These are phyloP conservation scores for Huntiella bhutanensis DNA, from an alignment of 2,329 filamentous ascomycete genomes.

Conservation along the genomic window DNA sequence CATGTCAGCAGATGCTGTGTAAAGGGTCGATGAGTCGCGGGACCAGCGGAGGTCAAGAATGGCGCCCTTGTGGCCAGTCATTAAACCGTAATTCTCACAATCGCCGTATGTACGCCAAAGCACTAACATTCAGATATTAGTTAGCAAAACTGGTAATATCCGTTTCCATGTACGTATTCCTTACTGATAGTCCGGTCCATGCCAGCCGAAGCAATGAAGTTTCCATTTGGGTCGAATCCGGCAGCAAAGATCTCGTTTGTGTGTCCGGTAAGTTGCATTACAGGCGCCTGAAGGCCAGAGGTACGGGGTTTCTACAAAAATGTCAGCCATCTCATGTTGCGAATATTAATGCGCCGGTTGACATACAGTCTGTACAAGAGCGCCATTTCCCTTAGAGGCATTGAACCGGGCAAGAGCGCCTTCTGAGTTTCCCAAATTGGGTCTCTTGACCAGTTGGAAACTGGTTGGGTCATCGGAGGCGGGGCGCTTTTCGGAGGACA, in stretches of 20 bases:
- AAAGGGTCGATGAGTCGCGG: slow-evolving; percentile 75
- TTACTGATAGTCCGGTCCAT: slow-evolving; percentile 83
- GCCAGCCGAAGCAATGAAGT: slow-evolving; percentile 79
- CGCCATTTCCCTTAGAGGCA: slow-evolving; percentile 25
- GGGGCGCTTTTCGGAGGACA: slow-evolving; percentile 84
- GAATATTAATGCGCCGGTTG: background rate
- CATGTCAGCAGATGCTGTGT: slow-evolving; percentile 84
- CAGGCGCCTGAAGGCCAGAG: slow-evolving; percentile 67
- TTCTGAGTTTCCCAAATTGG: slow-evolving; percentile 40
- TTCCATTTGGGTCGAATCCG: slow-evolving; percentile 74
- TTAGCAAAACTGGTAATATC: background rate
- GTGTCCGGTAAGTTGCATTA: slow-evolving; percentile 79
- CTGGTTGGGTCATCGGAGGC: slow-evolving; percentile 68
- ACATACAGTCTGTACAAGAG: slow-evolving; percentile 33
- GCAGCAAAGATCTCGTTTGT: slow-evolving; percentile 79
- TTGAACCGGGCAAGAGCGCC: slow-evolving; percentile 32
- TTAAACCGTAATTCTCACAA: slow-evolving; percentile 82
- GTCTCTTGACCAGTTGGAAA: slow-evolving; percentile 74
- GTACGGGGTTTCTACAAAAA: slow-evolving; percentile 49
- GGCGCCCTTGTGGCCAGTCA: slow-evolving; percentile 80
- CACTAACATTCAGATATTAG: slow-evolving; percentile 31
- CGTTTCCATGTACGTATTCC: slow-evolving; percentile 16
- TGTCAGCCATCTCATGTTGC: background rate
- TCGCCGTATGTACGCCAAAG: slow-evolving; percentile 85
- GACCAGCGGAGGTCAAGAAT: slow-evolving; percentile 92